Evolutionary conservation across 139 green algal genomes (phyloP), one percentile per base, ranked within the genome.

Genomic region (Auxenochlorella pyrenoidosa): DNA sequence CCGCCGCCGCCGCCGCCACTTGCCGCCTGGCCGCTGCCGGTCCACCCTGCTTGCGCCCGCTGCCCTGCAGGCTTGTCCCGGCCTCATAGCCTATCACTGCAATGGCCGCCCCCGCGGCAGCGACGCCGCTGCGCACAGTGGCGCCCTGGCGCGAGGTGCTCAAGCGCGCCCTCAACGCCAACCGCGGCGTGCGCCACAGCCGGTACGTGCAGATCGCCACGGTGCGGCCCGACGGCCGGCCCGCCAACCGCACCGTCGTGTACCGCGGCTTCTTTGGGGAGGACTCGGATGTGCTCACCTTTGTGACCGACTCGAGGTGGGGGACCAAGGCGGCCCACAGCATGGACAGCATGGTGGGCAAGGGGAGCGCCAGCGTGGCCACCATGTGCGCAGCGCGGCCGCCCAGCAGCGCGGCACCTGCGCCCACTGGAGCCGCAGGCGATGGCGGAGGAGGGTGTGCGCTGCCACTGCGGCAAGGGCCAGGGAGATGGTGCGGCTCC

Each of bases 171-270:
- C 40, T 91, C 13, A 44, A 83, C 12, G 38, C 26, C 22, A 92
- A 92, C 70, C 28, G 59, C n/a, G 30, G 63, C 24, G 72, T 34
- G 8, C 73, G 85, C 5, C 40, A 92, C 34, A 86, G 44, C 70
- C 71, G 60, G 15, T 98, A 97, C 75, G 86, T 97, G 28, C 95
- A 98, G 83, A 76, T 98, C 26, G 95, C 95, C 3, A 98, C 95
- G 0, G 87, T 97, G 24, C 78, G 92, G 10, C 87, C 83, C 16
- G 89, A 96, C 88, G 93, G 93, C n/a, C 84, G 87, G 16, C 95
- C 95, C 5, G 89, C 94, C 16, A 95, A 95, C 86, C 83, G 96
- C 18, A 98, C 95, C 8, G 90, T 98, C 5, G 95, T 98, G 8
- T 93, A 90, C 92, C 92, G 95, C 22, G 95, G 94, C 26, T 96